phyloP scores from a whole-genome alignment of 192 early-diverging fungal genomes.

The Coemansia sp. region DNA sequence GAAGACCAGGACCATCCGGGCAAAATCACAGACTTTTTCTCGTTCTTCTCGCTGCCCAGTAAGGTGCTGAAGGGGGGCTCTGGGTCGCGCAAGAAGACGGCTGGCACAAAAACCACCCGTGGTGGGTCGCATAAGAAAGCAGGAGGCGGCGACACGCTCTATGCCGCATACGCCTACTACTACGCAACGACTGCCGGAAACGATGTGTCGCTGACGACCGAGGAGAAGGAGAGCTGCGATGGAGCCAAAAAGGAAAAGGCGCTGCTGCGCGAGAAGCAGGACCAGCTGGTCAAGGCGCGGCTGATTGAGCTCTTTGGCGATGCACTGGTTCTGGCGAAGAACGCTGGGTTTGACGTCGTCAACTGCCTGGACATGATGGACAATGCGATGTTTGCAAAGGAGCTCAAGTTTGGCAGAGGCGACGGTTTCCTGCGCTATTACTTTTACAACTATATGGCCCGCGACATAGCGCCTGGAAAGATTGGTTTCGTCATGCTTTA shows the following conservation, averaged over 20 bases:
- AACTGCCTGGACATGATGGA: slow-evolving; percentile 94
- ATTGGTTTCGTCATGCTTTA: slow-evolving; percentile 91
- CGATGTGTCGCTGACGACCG: slow-evolving; percentile 26
- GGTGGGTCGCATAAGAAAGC: slow-evolving; percentile 1
- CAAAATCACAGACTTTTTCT: slow-evolving; percentile 83
- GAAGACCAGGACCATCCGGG: slow-evolving; percentile 64
- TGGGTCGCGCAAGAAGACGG: slow-evolving; percentile 9
- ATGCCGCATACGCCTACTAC: slow-evolving; percentile 96
- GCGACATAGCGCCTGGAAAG: slow-evolving; percentile 63
- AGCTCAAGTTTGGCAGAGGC: slow-evolving; percentile 88
- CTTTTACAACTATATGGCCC: slow-evolving; percentile 92
- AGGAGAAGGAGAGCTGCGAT: slow-evolving; percentile 41
- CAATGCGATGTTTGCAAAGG: slow-evolving; percentile 75
- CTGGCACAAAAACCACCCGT: neutral
- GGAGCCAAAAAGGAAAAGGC: slow-evolving; percentile 51
- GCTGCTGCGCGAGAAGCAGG: slow-evolving; percentile 32
- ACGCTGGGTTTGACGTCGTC: slow-evolving; percentile 86
- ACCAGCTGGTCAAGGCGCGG: slow-evolving; percentile 52
- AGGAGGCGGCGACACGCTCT: slow-evolving; percentile 50
- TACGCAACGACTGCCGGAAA: slow-evolving; percentile 67
- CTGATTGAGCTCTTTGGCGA: slow-evolving; percentile 71
- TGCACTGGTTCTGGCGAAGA: slow-evolving; percentile 71
- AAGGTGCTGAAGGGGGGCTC: slow-evolving; percentile 80
- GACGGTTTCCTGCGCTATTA: slow-evolving; percentile 96
- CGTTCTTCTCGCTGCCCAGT: slow-evolving; percentile 95